Conservation (phyloP, 2,329 filamentous ascomycete species). For the Ascochyta clinopodiicola region DNA sequence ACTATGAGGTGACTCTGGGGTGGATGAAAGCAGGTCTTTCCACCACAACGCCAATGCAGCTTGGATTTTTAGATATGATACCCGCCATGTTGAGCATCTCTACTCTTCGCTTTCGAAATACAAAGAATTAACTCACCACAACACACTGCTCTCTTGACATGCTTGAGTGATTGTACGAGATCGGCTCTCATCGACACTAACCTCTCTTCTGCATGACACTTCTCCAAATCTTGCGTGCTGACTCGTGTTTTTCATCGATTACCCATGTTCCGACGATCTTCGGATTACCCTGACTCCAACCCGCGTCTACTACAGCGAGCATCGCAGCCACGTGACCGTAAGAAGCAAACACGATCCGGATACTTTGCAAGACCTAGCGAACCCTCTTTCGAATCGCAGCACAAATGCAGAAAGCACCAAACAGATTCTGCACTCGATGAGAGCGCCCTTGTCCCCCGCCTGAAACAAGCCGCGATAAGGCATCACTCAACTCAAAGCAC, state of each 20-base stretch:
- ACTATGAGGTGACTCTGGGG: neutral
- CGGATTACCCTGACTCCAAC: neutral
- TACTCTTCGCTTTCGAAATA: neutral
- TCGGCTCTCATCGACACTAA: neutral
- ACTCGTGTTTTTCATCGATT: neutral
- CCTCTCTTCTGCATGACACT: neutral
- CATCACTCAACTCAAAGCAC: neutral
- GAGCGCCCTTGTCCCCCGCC: neutral
- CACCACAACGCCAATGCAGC: neutral
- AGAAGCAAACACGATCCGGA: neutral
- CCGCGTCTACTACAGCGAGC: neutral
- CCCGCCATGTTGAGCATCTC: constrained; percentile 9
- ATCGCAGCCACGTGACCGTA: neutral
- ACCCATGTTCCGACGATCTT: constrained; percentile 1
- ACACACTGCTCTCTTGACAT: neutral
- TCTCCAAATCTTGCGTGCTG: neutral
- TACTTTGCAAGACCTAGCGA: neutral
- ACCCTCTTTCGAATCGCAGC: neutral
- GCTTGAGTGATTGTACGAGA: neutral
- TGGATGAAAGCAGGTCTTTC: constrained; percentile 8
- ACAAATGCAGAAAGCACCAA: neutral
- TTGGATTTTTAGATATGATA: constrained; percentile 13
- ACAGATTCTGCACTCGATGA: neutral
- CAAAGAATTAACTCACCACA: neutral
- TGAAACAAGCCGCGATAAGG: constrained; percentile 4